Conservation (phyloP, 331 rosid genomes). For the Prunus yedoensis region DNA sequence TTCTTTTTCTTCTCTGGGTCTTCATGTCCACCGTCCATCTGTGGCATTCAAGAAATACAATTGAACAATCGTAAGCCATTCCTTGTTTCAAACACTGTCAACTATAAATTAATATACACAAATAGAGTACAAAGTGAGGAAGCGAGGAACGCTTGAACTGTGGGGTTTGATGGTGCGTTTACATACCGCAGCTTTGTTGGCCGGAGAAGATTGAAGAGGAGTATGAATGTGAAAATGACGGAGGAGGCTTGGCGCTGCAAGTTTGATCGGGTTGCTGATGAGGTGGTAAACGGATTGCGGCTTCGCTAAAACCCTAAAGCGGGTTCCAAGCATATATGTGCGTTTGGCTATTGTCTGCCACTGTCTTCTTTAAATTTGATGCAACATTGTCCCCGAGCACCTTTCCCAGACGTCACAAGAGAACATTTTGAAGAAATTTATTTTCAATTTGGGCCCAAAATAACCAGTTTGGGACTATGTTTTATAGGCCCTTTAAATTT, state of each 20-base stretch:
- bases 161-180: background rate
- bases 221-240: background rate
- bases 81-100: too few relatives aligned
- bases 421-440: too few relatives aligned
- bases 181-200: background rate
- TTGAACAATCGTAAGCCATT: background rate
- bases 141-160: too few relatives aligned
- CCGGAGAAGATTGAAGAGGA: constrained; percentile 4
- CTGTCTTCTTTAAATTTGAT: background rate
- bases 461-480: too few relatives aligned
- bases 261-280: constrained; percentile 8
- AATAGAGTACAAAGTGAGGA: too few relatives aligned
- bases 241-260: constrained; percentile 6
- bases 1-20: constrained; percentile 94
- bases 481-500: too few relatives aligned
- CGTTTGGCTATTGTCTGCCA: background rate
- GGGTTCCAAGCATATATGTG: constrained; percentile 3
- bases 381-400: too few relatives aligned
- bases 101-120: too few relatives aligned
- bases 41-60: background rate
- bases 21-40: constrained; percentile 53
- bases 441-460: too few relatives aligned
- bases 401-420: too few relatives aligned
- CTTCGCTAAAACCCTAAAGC: constrained; percentile 25
- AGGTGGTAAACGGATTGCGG: background rate